Conservation (phyloP, 192 early-diverging fungal species). For the Umbelopsis sp. region DNA sequence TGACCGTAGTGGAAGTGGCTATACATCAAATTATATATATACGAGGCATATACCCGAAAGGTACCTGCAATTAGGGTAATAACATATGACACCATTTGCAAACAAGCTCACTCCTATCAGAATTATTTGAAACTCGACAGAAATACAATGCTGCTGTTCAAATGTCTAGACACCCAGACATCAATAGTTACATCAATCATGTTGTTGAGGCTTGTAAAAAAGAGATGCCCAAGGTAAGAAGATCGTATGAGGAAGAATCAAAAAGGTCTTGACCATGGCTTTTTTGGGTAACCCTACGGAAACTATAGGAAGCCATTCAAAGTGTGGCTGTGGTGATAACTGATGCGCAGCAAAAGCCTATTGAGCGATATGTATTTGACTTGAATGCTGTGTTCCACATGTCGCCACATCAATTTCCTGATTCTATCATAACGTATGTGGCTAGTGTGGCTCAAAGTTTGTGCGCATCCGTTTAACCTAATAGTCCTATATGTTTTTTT, state of each 20-base stretch:
- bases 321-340: not conserved
- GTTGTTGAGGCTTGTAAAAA: slow-evolving; percentile 44
- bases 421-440: slow-evolving; percentile 15
- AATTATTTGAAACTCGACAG: slow-evolving; percentile 46
- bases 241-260: not conserved
- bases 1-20: slow-evolving; percentile 24
- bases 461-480: not conserved
- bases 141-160: slow-evolving; percentile 55
- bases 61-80: not conserved
- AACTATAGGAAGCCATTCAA: not conserved
- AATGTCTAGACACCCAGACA: slow-evolving; percentile 51
- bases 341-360: not conserved
- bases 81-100: not conserved
- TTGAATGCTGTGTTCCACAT: not conserved
- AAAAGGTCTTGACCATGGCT: not conserved
- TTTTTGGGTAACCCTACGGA: not conserved
- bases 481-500: not conserved
- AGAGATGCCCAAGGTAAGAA: slow-evolving; percentile 43
- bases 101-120: not conserved
- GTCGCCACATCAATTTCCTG: slow-evolving; percentile 8
- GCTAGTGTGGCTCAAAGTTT: slow-evolving; percentile 5
- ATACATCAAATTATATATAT: slow-evolving; percentile 29
- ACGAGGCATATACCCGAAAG: slow-evolving; percentile 24
- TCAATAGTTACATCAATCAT: slow-evolving; percentile 49
- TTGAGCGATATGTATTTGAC: slow-evolving; percentile 15